These are phyloP conservation scores for Handroanthus guayacan DNA, from an alignment of 257 asterid species.

Conservation along the genomic window DNA sequence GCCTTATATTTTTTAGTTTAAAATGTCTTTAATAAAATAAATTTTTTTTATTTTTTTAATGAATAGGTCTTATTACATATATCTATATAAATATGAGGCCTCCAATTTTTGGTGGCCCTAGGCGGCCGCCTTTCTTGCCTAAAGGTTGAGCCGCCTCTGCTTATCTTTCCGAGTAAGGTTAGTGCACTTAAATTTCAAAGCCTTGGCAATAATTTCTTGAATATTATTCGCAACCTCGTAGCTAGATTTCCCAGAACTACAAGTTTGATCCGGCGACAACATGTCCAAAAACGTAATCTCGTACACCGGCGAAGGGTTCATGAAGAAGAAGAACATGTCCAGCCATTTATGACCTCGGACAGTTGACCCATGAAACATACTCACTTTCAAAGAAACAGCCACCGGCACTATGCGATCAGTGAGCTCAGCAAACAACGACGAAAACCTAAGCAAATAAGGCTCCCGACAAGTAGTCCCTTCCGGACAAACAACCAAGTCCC, in stretches of 20 bases:
- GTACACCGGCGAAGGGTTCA: slow-evolving; percentile 45
- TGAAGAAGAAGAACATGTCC: slow-evolving; percentile 46
- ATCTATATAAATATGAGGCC: no score
- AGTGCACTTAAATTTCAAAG: slow-evolving; percentile 47
- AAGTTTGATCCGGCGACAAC: slow-evolving; percentile 43
- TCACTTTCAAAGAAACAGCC: slow-evolving; percentile 31
- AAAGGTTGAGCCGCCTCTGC: no score
- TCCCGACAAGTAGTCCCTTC: slow-evolving; percentile 55
- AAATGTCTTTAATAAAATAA: no score
- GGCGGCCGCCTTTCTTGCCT: no score
- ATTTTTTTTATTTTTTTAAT: no score
- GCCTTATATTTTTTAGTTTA: no score
- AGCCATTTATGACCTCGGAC: slow-evolving; percentile 49
- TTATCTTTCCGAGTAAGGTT: slow-evolving; percentile 50
- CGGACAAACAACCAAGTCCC: slow-evolving; percentile 32
- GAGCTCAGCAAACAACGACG: slow-evolving; percentile 44
- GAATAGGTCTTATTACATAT: no score
- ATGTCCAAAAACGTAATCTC: slow-evolving; percentile 50
- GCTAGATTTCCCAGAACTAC: slow-evolving; percentile 42
- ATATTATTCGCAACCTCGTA: slow-evolving; percentile 50
- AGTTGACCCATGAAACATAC: slow-evolving; percentile 45
- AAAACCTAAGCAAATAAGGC: slow-evolving; percentile 46
- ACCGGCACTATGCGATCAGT: slow-evolving; percentile 43
- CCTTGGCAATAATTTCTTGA: slow-evolving; percentile 42
- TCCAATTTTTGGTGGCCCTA: no score